Conservation (phyloP, 805 yeast genomes). For the Scheffersomyces lignosus region DNA sequence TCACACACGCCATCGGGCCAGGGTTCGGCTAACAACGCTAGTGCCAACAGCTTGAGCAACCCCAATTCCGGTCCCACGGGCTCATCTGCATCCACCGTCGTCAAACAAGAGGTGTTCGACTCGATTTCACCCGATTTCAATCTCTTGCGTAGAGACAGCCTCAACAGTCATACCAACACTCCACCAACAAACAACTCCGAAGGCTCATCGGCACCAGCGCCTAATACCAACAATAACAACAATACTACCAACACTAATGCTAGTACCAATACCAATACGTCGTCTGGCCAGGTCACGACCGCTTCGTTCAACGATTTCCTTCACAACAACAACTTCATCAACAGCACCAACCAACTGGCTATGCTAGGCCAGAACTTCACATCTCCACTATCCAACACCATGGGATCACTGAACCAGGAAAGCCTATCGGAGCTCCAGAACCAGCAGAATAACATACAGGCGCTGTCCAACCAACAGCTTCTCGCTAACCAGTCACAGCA, state of each 20-base stretch:
- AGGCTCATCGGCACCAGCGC: neutral
- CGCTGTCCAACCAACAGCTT: neutral
- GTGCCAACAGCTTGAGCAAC: too few species aligned
- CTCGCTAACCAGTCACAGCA: constrained; percentile 7
- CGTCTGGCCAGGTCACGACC: constrained; percentile 6
- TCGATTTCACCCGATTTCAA: constrained; percentile 3
- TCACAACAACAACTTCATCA: constrained; percentile 18
- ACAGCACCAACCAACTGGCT: constrained; percentile 1
- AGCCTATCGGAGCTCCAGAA: constrained; percentile 2
- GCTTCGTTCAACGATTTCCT: constrained; percentile 20
- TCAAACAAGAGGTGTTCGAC: constrained; percentile 14
- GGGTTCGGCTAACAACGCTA: constrained; percentile 1
- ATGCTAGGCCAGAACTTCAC: neutral
- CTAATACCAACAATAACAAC: neutral
- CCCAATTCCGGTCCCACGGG: too few species aligned
- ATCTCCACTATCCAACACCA: neutral
- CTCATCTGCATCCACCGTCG: constrained; percentile 2
- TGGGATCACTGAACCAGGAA: constrained; percentile 2
- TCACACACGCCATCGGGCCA: constrained; percentile 5
- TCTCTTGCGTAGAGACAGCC: constrained; percentile 1
- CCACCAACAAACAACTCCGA: constrained; percentile 4
- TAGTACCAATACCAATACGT: constrained; percentile 1
- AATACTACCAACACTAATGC: neutral
- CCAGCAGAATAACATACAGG: neutral
- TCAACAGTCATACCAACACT: constrained; percentile 2